These are phyloP conservation scores for Ogataea saltuana DNA, from an alignment of 805 yeast species.

Conservation along the genomic window DNA sequence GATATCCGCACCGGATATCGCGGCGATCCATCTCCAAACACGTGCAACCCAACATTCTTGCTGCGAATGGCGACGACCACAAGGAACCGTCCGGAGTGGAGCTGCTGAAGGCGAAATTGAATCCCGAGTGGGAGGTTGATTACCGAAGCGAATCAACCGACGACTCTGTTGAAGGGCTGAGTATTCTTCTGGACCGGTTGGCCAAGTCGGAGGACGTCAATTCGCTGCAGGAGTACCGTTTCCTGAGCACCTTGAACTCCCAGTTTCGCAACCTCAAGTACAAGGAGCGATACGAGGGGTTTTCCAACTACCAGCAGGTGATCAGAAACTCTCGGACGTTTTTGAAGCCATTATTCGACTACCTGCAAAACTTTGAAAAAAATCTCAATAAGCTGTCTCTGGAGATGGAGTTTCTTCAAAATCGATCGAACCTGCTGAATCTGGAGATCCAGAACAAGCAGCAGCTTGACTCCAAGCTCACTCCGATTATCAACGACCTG, in stretches of 20 bases:
- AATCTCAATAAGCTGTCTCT: constrained; percentile 56
- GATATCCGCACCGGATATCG: constrained; percentile 26
- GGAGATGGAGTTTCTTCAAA: constrained; percentile 62
- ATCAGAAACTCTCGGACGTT: constrained; percentile 36
- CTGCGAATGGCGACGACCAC: constrained; percentile 5
- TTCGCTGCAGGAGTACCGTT: constrained; percentile 29
- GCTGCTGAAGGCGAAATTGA: constrained; percentile 20
- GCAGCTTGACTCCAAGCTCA: constrained; percentile 50
- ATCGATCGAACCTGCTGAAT: constrained; percentile 50
- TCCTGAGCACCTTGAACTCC: constrained; percentile 21
- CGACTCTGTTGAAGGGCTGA: constrained; percentile 18
- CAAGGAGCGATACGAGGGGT: constrained; percentile 26
- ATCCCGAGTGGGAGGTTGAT: constrained; percentile 34
- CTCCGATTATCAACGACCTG: constrained; percentile 75
- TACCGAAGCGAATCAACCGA: constrained; percentile 23
- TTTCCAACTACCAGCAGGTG: constrained; percentile 27
- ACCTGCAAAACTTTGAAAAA: constrained; percentile 55
- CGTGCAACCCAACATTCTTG: constrained; percentile 17
- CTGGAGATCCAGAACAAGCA: constrained; percentile 49
- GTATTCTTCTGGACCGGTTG: constrained; percentile 13
- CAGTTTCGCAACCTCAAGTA: constrained; percentile 13
- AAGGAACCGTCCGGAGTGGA: constrained; percentile 10
- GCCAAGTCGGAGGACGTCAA: constrained; percentile 7
- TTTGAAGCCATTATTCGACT: constrained; percentile 52
- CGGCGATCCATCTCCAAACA: constrained; percentile 35